Conservation (phyloP, 1,139 yeast genomes). For the Debaryomycetaceae sp. region DNA sequence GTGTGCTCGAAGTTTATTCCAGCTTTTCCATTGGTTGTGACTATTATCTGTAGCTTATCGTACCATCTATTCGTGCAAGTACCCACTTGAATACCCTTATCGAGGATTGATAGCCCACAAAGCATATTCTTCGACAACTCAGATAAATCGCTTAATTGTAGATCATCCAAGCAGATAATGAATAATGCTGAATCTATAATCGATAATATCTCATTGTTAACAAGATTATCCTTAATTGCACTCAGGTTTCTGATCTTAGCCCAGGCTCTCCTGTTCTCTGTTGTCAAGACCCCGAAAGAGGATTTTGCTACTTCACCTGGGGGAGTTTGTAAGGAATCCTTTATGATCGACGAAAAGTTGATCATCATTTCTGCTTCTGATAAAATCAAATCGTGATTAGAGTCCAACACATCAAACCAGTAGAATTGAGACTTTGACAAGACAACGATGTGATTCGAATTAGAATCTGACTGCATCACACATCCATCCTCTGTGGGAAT, state of each 20-base stretch:
- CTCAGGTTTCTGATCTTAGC: slow-evolving; percentile 61
- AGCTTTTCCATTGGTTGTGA: slow-evolving; percentile 89
- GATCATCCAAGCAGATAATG: slow-evolving; percentile 77
- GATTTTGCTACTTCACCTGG: slow-evolving; percentile 70
- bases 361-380: slow-evolving; percentile 71
- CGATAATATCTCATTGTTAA: slow-evolving; percentile 66
- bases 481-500: slow-evolving; percentile 80
- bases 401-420: slow-evolving; percentile 89
- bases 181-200: slow-evolving; percentile 80
- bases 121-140: slow-evolving; percentile 79
- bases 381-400: slow-evolving; percentile 62
- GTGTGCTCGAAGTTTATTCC: slow-evolving; percentile 95
- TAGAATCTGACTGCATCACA: slow-evolving; percentile 74
- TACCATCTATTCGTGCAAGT: slow-evolving; percentile 96
- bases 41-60: slow-evolving; percentile 83
- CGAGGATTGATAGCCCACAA: slow-evolving; percentile 78
- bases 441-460: slow-evolving; percentile 80
- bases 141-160: slow-evolving; percentile 60
- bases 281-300: slow-evolving; percentile 84
- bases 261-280: slow-evolving; percentile 86
- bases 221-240: slow-evolving; percentile 36
- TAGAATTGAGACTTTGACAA: slow-evolving; percentile 83
- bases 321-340: slow-evolving; percentile 63
- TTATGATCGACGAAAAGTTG: slow-evolving; percentile 71
- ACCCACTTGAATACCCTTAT: slow-evolving; percentile 85